A percentile compares a stretch with the other conserved stretches of the same genome.
phyloP scores from a whole-genome alignment of 352 stramenopile species.

The Phytophthora parvispora region DNA sequence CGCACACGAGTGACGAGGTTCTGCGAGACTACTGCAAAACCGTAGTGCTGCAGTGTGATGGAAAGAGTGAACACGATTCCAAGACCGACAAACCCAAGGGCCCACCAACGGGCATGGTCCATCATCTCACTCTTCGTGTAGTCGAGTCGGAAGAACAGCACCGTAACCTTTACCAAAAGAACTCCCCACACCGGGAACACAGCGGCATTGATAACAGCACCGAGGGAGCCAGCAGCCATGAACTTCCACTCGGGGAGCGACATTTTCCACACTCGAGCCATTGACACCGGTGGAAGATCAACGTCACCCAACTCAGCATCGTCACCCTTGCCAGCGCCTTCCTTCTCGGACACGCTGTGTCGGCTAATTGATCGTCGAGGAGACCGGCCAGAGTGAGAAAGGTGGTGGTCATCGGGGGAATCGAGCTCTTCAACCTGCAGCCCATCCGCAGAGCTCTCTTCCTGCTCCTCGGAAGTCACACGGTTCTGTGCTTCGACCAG shows the following conservation, averaged over 20 bases:
- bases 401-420: constrained; percentile 12
- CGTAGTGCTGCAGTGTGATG: constrained; percentile 63
- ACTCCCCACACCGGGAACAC: constrained; percentile 70
- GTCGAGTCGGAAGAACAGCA: constrained; percentile 59
- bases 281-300: constrained; percentile 36
- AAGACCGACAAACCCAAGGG: constrained; percentile 57
- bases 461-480: constrained; percentile 17
- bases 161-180: constrained; percentile 56
- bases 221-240: constrained; percentile 40
- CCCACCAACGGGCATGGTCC: constrained; percentile 44
- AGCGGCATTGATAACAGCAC: constrained; percentile 46
- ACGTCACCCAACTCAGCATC: constrained; percentile 31
- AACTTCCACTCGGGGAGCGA: constrained; percentile 54
- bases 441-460: constrained; percentile 15
- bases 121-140: constrained; percentile 67
- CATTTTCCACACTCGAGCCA: constrained; percentile 59
- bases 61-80: constrained; percentile 46
- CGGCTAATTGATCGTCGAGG: constrained; percentile 31
- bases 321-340: constrained; percentile 2
- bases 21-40: constrained; percentile 67
- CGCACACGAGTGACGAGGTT: constrained; percentile 69
- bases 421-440: constrained; percentile 18
- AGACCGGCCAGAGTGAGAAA: constrained; percentile 26
- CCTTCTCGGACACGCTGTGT: constrained; percentile 34
- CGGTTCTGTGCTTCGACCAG: constrained; percentile 49